Evolutionary conservation across 148 eudicot genomes (phyloP), one percentile per base, ranked within the genome.

Genomic region (Amaranthus palmeri): DNA sequence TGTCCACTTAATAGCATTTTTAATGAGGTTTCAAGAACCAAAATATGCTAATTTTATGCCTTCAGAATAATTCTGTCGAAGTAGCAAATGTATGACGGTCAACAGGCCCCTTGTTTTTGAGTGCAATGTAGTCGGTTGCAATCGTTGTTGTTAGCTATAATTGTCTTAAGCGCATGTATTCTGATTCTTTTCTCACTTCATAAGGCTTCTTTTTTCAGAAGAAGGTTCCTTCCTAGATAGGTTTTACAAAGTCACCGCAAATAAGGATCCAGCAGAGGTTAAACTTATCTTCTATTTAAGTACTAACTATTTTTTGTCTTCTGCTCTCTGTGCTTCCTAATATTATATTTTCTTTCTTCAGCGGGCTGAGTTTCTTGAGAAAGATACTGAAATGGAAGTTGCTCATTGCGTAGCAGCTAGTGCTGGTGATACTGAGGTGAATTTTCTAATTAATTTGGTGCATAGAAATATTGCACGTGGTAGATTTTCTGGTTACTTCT

Each of bases 341-440:
- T 40, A 14, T 61, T 57, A 25, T 57, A 36, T 18, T 40, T 54
- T 8, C n/a, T 9, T 65, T 76, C 49, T 86, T 77, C 83, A 95
- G 99, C 96, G 97, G 76, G 99, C 99, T 46, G 72, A 77, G 44
- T 95, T 86, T 77, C 96, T 95, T 72, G 98, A 89, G 79, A 86
- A 86, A 51, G 96, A 91, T 80, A 78, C 78, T 44, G 97, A 95
- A 87, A 91, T 95, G 97, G 99, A 95, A 83, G 87, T 72, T 76
- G 99, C 99, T 73, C 99, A 95, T 80, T 89, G 90, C 48, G 84
- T 83, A 69, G 99, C 99, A 60, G 99, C 96, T 80, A 79, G 80
- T 82, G 99, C 88, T 76, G 99, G 99, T 77, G 96, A 91, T 8
- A 95, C 96, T 65, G 92, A 86, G 88, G 99, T 95, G 68, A 70